Base-by-base conservation (phyloP, 2,329 filamentous ascomycete genomes). In the Aquanectria penicillioides region DNA sequence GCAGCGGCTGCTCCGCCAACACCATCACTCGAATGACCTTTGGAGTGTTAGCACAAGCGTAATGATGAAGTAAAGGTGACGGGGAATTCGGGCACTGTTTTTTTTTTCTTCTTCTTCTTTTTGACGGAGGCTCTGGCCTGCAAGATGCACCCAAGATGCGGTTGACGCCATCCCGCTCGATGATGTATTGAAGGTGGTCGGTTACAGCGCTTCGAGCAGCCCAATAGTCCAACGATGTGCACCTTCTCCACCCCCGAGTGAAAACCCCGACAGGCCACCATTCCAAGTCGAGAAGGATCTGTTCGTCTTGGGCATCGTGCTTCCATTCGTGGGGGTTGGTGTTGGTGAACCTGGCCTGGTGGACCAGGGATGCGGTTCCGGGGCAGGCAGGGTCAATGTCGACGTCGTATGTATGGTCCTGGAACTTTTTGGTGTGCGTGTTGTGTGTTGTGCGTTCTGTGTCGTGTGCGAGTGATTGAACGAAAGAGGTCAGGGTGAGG, bases 1-100 rank as follows among this genome's bases (percentile, higher is more conserved):
- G 43, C 64, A 65, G 37, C 57, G 44, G 38, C 46, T 52, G 29
- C 40, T 55, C 50, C 43, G 44, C 47, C 43, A 47, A 55, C 47
- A 52, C 54, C 49, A 58, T 63, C 59, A 48, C 47, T 57, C 43
- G 58, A 43, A 57, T 41, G 29, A 36, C 47, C 33, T 37, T 29
- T 28, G 46, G 26, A 41, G 37, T 17, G 40, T 44, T 23, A 50
- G 38, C 25, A 33, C 38, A 28, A n/a, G 33, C 41, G 18, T 43
- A 17, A 18, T 8, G 17, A 36, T 18, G 17, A 15, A 23, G 15
- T 22, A 40, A 40, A 56, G n/a, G 17, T 34, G 17, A 26, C 20
- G 18, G 8, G 17, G 25, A 18, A 23, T 17, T 40, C 15, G 43
- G 38, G 47, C 26, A 29, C 23, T 28, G 29, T n/a, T 38, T 18